phyloP scores from a whole-genome alignment of 768 basidiomycete genomes.

The Paxillus involutus region DNA sequence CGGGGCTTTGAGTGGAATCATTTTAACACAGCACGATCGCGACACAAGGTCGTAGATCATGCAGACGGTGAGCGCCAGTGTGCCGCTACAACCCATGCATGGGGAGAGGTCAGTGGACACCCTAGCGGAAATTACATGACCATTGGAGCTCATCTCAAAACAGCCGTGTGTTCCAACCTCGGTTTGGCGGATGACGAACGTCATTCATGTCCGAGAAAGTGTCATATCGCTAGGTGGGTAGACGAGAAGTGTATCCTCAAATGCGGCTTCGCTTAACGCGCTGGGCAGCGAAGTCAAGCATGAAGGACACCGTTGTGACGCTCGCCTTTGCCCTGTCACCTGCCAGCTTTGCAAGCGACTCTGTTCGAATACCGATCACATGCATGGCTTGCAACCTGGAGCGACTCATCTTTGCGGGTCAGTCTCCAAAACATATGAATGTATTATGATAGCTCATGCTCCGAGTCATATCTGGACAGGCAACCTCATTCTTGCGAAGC shows the following conservation, averaged over 20 bases:
- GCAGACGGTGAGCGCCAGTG: slow-evolving; percentile 46
- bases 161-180: slow-evolving; percentile 41
- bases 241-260: too few relatives aligned
- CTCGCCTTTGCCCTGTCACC: slow-evolving; percentile 44
- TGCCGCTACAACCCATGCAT: slow-evolving; percentile 46
- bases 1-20: neutral
- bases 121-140: neutral
- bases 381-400: slow-evolving; percentile 43
- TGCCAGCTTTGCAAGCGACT: slow-evolving; percentile 52
- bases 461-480: slow-evolving; percentile 25
- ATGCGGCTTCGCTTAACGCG: neutral
- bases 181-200: slow-evolving; percentile 18
- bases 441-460: too few relatives aligned
- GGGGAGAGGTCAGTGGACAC: slow-evolving; percentile 41
- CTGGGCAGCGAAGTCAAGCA: slow-evolving; percentile 42
- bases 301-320: slow-evolving; percentile 44
- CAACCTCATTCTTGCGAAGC: slow-evolving; percentile 44
- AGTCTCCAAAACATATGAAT: neutral
- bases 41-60: slow-evolving; percentile 41
- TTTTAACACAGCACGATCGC: neutral
- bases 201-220: slow-evolving; percentile 39
- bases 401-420: slow-evolving; percentile 56
- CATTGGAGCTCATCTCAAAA: neutral
- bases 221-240: slow-evolving; percentile 16
- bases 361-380: slow-evolving; percentile 43